These are phyloP conservation scores for Sporisorium iseilematis-ciliati DNA, from an alignment of 1,284 basidiomycete species.

Conservation along the genomic window DNA sequence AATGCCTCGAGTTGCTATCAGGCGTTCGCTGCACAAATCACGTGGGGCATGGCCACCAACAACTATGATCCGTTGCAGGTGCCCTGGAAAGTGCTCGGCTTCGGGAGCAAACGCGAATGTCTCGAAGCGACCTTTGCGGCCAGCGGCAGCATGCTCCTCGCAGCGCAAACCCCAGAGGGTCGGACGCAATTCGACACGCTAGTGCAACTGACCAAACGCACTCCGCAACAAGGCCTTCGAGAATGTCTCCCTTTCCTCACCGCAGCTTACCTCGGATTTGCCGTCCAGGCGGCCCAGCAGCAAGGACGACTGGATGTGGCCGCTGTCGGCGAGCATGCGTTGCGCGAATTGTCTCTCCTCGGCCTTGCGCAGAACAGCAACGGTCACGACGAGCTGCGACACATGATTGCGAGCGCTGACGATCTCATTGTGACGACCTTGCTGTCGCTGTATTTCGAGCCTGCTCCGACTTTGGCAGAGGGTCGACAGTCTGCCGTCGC, in stretches of 20 bases:
- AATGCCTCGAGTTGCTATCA: slow-evolving; percentile 79
- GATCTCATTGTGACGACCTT: slow-evolving; percentile 27
- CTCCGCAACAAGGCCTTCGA: slow-evolving; percentile 74
- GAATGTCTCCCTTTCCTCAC: slow-evolving; percentile 81
- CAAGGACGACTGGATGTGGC: slow-evolving; percentile 5
- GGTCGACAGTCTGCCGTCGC: slow-evolving; percentile 8
- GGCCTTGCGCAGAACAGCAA: slow-evolving; percentile 17
- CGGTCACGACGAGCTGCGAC: slow-evolving; percentile 7
- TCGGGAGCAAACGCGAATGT: slow-evolving; percentile 72
- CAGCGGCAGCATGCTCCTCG: slow-evolving; percentile 53
- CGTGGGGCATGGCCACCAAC: slow-evolving; percentile 62
- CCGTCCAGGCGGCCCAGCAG: slow-evolving; percentile 69
- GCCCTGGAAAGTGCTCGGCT: slow-evolving; percentile 80
- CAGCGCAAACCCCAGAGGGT: slow-evolving; percentile 67
- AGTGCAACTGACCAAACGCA: slow-evolving; percentile 76
- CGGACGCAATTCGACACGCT: slow-evolving; percentile 75
- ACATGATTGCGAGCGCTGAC: slow-evolving; percentile 28
- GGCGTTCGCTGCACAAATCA: slow-evolving; percentile 81
- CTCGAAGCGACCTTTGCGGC: slow-evolving; percentile 32
- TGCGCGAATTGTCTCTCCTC: slow-evolving; percentile 23
- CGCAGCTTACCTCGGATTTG: slow-evolving; percentile 75
- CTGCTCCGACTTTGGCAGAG: slow-evolving; percentile 12
- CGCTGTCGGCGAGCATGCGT: slow-evolving; percentile 8
- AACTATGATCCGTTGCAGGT: slow-evolving; percentile 76
- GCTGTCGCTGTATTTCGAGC: slow-evolving; percentile 34